Conservation (phyloP, 2,329 filamentous ascomycete genomes). For the Furcasterigmium sp. region DNA sequence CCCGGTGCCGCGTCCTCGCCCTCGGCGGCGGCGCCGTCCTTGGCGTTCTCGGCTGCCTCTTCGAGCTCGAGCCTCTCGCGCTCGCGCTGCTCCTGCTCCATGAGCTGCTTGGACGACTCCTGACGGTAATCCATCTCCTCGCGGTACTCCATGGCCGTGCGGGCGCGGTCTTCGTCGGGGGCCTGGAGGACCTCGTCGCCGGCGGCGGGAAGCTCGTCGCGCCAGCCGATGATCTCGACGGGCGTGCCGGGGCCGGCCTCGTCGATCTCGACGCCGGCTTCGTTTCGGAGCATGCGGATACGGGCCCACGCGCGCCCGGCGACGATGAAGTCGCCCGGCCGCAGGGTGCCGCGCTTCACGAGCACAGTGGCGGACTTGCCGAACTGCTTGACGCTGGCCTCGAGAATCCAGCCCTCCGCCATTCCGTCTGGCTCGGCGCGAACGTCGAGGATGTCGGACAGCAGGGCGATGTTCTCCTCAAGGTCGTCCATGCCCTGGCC, state of each 20-base stretch:
- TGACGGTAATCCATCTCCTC: slow-evolving; percentile 65
- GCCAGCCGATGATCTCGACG: slow-evolving; percentile 93
- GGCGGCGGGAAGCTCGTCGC: slow-evolving; percentile 71
- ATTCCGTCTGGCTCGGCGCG: slow-evolving; percentile 71
- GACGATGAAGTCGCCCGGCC: slow-evolving; percentile 74
- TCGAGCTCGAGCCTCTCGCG: slow-evolving; percentile 40
- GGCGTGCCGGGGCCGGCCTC: slow-evolving; percentile 84
- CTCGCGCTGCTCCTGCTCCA: slow-evolving; percentile 63
- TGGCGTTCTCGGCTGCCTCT: slow-evolving; percentile 25
- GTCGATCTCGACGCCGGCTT: slow-evolving; percentile 66
- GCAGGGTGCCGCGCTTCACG: slow-evolving; percentile 80
- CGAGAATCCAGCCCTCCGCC: slow-evolving; percentile 90
- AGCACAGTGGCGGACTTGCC: slow-evolving; percentile 87
- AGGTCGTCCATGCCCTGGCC: slow-evolving; percentile 86
- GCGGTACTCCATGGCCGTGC: slow-evolving; percentile 72
- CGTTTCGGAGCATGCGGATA: slow-evolving; percentile 79
- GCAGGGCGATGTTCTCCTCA: slow-evolving; percentile 81
- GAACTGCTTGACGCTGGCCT: slow-evolving; percentile 79
- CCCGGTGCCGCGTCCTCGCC: slow-evolving; percentile 28
- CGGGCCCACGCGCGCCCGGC: slow-evolving; percentile 85
- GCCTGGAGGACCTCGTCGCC: slow-evolving; percentile 87
- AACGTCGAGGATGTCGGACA: slow-evolving; percentile 87
- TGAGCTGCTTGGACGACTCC: slow-evolving; percentile 77
- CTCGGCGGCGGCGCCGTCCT: slow-evolving; percentile 28
- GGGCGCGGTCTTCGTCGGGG: slow-evolving; percentile 70